phyloP scores from a whole-genome alignment of 106 monocot genomes.

The Dendrobium officinale region DNA sequence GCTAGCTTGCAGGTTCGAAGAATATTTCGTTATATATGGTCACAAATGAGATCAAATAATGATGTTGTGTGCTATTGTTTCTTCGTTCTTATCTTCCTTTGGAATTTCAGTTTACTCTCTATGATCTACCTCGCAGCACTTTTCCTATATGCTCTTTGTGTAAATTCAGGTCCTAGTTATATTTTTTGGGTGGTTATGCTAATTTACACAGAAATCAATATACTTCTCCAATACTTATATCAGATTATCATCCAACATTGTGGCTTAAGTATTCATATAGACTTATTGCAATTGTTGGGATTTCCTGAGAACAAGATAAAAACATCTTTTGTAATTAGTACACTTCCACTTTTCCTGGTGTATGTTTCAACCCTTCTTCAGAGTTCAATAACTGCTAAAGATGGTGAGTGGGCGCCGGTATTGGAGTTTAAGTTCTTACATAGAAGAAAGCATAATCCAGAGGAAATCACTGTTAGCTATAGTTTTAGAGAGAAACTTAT shows the following conservation, averaged over 20 bases:
- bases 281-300: conserved; percentile 54
- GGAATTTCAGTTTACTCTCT: conserved; percentile 90
- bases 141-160: conserved; percentile 94
- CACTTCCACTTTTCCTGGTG: conserved; percentile 81
- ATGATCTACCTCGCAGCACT: conserved; percentile 34
- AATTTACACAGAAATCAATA: conserved; percentile 84
- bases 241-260: conserved; percentile 97
- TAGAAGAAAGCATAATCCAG: conserved; percentile 28
- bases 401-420: conserved; percentile 83
- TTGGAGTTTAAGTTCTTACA: conserved; percentile 35
- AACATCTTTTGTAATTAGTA: conserved; percentile 80
- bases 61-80: conserved; percentile 94
- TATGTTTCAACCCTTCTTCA: conserved; percentile 84
- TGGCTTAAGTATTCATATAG: conserved; percentile 41
- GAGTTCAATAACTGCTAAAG: conserved; percentile 89
- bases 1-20: conserved; percentile 74
- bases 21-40: conserved; percentile 77
- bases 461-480: conserved; percentile 5
- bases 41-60: conserved; percentile 92
- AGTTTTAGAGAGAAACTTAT: conserved; percentile 30
- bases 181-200: conserved; percentile 91
- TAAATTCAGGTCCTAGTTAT: conserved; percentile 84
- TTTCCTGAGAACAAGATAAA: conserved; percentile 72
- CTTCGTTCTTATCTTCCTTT: conserved; percentile 82
- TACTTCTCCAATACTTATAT: conserved; percentile 83